Percentiles rank a stretch among this genome's conserved stretches.
Conservation (phyloP, 192 early-diverging fungal species). For the Backusella mclennaniae region DNA sequence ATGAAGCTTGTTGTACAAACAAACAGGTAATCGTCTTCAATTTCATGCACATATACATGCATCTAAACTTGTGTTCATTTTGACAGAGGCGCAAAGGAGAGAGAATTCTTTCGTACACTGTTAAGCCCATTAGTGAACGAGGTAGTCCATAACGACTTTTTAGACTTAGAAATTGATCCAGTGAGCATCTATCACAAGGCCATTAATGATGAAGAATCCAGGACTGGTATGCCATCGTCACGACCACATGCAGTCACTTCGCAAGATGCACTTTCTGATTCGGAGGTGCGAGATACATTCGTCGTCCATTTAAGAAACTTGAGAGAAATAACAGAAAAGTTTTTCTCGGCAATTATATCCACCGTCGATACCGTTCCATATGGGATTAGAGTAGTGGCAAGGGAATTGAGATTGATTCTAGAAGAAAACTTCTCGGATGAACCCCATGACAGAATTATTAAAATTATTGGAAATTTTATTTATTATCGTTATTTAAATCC, state of each 20-base stretch:
- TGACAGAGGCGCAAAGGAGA: constrained; percentile 87
- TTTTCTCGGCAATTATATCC: constrained; percentile 76
- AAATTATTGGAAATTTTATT: constrained; percentile 90
- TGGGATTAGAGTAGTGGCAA: constrained; percentile 96
- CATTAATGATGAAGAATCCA: constrained; percentile 89
- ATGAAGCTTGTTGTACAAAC: constrained; percentile 96
- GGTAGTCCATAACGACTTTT: constrained; percentile 71
- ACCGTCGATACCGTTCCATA: constrained; percentile 90
- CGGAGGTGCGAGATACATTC: constrained; percentile 73
- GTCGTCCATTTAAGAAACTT: constrained; percentile 76
- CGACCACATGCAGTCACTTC: constrained; percentile 76
- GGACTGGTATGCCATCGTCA: constrained; percentile 79
- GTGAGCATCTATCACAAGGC: constrained; percentile 81
- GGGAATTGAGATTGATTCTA: constrained; percentile 78
- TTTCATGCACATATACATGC: neutral
- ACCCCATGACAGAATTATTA: constrained; percentile 77
- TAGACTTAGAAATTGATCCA: constrained; percentile 94
- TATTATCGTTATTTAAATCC: constrained; percentile 99
- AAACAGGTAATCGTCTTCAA: constrained; percentile 56
- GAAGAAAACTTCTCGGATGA: constrained; percentile 81
- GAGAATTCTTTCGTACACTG: constrained; percentile 83
- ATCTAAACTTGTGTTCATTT: neutral
- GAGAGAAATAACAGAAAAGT: constrained; percentile 75
- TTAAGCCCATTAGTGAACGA: constrained; percentile 79
- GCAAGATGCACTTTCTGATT: constrained; percentile 83